Percentiles rank a stretch among this genome's conserved stretches.
Conservation (phyloP, 192 early-diverging fungal species). For the Gryganskiella cystojenkinii region DNA sequence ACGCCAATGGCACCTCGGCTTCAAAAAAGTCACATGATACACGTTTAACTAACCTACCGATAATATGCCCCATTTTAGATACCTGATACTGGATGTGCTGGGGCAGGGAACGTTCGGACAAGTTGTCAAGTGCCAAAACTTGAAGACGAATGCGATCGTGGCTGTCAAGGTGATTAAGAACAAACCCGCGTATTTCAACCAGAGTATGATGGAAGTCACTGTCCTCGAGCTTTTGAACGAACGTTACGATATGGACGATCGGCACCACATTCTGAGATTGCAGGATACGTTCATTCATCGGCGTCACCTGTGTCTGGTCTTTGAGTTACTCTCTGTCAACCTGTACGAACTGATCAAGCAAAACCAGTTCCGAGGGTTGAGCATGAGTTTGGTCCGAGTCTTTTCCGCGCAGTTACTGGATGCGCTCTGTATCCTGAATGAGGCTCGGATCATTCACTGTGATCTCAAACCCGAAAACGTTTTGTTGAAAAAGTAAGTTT, state of each 20-base stretch:
- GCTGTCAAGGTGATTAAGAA: constrained; percentile 99
- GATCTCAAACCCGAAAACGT: constrained; percentile 99
- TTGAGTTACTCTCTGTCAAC: constrained; percentile 97
- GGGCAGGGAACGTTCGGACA: constrained; percentile 99
- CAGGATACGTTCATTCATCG: constrained; percentile 94
- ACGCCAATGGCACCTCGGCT: too few species aligned
- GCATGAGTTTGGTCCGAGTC: constrained; percentile 92
- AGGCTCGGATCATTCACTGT: constrained; percentile 95
- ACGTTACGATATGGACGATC: constrained; percentile 86
- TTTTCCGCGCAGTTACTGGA: constrained; percentile 96
- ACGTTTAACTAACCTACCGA: not conserved
- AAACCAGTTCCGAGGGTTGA: constrained; percentile 95
- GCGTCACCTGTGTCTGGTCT: constrained; percentile 95
- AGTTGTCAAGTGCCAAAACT: constrained; percentile 95
- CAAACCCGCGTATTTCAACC: constrained; percentile 96
- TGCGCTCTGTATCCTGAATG: constrained; percentile 85
- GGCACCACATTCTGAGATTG: constrained; percentile 90
- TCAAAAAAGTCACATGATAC: not conserved
- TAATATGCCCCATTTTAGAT: constrained; percentile 59
- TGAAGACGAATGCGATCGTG: constrained; percentile 90
- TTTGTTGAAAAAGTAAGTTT: constrained; percentile 81
- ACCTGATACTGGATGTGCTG: constrained; percentile 91
- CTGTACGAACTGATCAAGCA: constrained; percentile 98
- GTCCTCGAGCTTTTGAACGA: constrained; percentile 94
- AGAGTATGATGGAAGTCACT: constrained; percentile 96